Percentiles rank a stretch among this genome's conserved stretches.
These are phyloP conservation scores for Diaporthe sp. DNA, from an alignment of 2,329 filamentous ascomycete species.

Conservation along the genomic window DNA sequence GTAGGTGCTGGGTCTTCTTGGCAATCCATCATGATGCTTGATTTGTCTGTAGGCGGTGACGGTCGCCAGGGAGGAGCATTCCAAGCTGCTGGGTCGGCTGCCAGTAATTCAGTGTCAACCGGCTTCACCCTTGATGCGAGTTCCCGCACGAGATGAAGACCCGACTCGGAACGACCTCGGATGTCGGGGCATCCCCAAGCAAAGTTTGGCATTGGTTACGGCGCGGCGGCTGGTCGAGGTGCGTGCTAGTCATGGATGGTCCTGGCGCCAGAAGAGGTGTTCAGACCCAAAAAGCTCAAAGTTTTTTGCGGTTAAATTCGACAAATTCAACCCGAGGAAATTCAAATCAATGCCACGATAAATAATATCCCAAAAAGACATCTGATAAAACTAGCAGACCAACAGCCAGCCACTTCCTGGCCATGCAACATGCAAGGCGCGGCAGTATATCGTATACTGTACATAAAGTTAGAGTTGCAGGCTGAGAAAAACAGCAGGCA, in stretches of 20 bases:
- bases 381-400: neutral
- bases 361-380: neutral
- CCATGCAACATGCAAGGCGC: neutral
- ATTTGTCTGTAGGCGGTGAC: neutral
- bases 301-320: conserved; percentile 15
- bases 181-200: conserved; percentile 12
- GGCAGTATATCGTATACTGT: neutral
- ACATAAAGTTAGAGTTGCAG: neutral
- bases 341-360: neutral
- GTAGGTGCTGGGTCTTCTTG: neutral
- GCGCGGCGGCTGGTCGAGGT: neutral
- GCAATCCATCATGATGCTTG: conserved; percentile 8
- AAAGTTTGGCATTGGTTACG: neutral
- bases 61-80: neutral
- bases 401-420: neutral
- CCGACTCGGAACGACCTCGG: conserved; percentile 13
- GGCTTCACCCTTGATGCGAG: conserved; percentile 6
- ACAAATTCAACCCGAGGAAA: neutral
- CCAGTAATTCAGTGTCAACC: neutral
- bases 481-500: neutral
- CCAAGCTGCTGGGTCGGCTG: neutral
- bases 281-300: neutral
- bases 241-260: conserved; percentile 16
- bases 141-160: neutral
- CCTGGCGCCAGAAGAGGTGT: neutral